phyloP scores from a whole-genome alignment of 2,329 filamentous ascomycete genomes.

The Uncinocarpus reesii region DNA sequence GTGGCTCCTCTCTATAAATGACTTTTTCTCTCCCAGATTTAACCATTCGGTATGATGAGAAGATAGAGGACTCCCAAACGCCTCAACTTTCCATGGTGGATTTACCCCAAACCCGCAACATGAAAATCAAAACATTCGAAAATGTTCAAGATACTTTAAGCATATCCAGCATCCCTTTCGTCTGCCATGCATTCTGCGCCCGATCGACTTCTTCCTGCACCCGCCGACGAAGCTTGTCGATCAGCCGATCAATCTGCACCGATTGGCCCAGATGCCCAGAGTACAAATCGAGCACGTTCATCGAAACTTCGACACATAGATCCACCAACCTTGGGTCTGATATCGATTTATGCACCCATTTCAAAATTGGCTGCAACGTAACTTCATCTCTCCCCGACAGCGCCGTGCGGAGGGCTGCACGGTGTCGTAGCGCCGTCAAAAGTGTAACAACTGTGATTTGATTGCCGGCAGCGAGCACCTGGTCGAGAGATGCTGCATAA shows the following conservation, averaged over 20 bases:
- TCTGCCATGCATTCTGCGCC: slow-evolving; percentile 71
- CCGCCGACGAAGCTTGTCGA: slow-evolving; percentile 57
- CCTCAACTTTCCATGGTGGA: neutral
- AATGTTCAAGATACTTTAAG: slow-evolving; percentile 33
- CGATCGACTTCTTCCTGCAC: slow-evolving; percentile 71
- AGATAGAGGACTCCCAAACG: neutral
- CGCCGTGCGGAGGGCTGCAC: slow-evolving; percentile 70
- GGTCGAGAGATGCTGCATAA: slow-evolving; percentile 69
- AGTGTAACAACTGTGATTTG: slow-evolving; percentile 62
- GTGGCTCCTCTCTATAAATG: neutral
- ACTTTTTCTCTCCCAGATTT: neutral
- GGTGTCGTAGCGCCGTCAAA: slow-evolving; percentile 74
- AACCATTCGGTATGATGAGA: slow-evolving; percentile 7
- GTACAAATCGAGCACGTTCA: slow-evolving; percentile 79
- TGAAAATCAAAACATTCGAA: neutral
- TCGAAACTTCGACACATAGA: slow-evolving; percentile 70
- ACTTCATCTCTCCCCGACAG: slow-evolving; percentile 71
- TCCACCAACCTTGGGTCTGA: slow-evolving; percentile 70
- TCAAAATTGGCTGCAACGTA: slow-evolving; percentile 68
- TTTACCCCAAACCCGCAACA: neutral
- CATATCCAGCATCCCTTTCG: slow-evolving; percentile 80
- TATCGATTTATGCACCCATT: slow-evolving; percentile 73
- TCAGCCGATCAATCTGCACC: slow-evolving; percentile 58
- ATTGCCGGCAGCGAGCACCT: slow-evolving; percentile 54
- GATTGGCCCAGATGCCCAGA: slow-evolving; percentile 66